A percentile compares a stretch with the other conserved stretches of the same genome.
Conservation (phyloP, 2,329 filamentous ascomycete genomes). For the Arthroderma uncinatum region DNA sequence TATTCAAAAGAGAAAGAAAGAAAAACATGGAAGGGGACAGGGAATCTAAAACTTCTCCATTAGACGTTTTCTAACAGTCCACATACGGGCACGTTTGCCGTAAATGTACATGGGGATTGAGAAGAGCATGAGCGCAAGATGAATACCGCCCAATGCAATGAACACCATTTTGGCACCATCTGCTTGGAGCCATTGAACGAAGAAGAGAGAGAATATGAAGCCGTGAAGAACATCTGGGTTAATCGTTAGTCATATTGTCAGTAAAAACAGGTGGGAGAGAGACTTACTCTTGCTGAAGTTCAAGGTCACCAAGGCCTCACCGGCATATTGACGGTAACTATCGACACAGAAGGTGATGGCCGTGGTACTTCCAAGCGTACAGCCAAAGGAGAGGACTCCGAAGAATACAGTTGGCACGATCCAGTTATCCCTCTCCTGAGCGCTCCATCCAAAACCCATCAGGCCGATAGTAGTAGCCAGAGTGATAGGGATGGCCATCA, state of each 20-base stretch:
- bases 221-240: slow-evolving; percentile 68
- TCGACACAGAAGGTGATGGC: slow-evolving; percentile 91
- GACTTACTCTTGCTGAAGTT: slow-evolving; percentile 76
- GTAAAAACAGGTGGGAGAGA: not conserved
- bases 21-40: not conserved
- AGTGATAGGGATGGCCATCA: slow-evolving; percentile 74
- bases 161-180: slow-evolving; percentile 71
- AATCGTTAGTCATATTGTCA: slow-evolving; percentile 5
- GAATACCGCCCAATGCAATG: slow-evolving; percentile 73
- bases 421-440: slow-evolving; percentile 61
- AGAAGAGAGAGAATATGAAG: slow-evolving; percentile 77
- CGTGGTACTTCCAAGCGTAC: slow-evolving; percentile 78
- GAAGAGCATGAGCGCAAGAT: slow-evolving; percentile 60
- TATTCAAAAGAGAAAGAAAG: not conserved
- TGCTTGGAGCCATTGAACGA: slow-evolving; percentile 66
- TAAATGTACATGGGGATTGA: slow-evolving; percentile 91
- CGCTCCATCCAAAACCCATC: slow-evolving; percentile 96
- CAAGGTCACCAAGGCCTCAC: slow-evolving; percentile 83
- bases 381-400: slow-evolving; percentile 82
- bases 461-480: slow-evolving; percentile 71
- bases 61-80: slow-evolving; percentile 75
- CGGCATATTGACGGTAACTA: slow-evolving; percentile 84
- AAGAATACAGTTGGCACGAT: slow-evolving; percentile 93
- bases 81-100: slow-evolving; percentile 84
- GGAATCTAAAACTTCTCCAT: slow-evolving; percentile 60